Conservation (phyloP, 352 stramenopile genomes). For the Globisporangium emineosum region DNA sequence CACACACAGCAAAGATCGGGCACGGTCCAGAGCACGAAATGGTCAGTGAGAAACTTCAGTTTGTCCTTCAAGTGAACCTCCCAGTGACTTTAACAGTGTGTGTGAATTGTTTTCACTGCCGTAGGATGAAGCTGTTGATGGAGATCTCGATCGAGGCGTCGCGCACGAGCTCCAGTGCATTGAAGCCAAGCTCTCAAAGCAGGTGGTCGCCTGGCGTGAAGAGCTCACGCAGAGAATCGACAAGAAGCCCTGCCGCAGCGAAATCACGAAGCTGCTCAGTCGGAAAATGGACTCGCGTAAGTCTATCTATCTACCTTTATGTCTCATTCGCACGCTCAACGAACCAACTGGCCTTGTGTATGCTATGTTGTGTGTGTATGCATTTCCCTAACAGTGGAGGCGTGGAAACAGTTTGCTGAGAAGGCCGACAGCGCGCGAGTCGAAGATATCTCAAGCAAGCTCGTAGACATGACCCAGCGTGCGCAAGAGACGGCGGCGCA, state of each 20-base stretch:
- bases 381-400: conserved; percentile 23
- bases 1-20: background rate
- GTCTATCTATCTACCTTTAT: background rate
- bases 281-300: conserved; percentile 41
- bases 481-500: conserved; percentile 27
- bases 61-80: no score
- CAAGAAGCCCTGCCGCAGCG: conserved; percentile 28
- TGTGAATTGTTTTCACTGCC: background rate
- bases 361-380: background rate
- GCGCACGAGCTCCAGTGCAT: conserved; percentile 16
- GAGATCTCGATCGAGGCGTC: conserved; percentile 11
- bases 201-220: conserved; percentile 19
- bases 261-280: conserved; percentile 32
- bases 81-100: background rate
- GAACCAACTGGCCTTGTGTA: background rate
- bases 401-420: conserved; percentile 35
- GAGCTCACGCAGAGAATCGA: conserved; percentile 21
- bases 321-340: background rate
- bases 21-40: background rate
- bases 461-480: conserved; percentile 28
- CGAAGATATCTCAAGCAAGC: conserved; percentile 25
- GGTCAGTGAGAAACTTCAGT: background rate
- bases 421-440: conserved; percentile 30
- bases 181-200: conserved; percentile 23
- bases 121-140: conserved; percentile 16